Conservation (phyloP, 305 asterid species). For the Ilex paraguariensis region DNA sequence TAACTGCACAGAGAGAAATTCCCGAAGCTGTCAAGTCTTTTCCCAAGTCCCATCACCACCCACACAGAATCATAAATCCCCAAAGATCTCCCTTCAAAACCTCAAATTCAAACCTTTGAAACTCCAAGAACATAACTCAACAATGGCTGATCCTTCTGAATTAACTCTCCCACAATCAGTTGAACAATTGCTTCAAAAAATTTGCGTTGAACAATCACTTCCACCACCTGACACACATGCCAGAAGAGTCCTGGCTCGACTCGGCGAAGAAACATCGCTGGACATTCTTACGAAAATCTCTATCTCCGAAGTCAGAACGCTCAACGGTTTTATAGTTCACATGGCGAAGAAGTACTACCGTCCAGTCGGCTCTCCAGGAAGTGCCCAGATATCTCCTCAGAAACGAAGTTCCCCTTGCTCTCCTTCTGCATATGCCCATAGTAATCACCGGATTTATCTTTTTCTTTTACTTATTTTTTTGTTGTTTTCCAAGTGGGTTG, state of each 20-base stretch:
- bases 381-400: not conserved
- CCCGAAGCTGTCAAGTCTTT: too few relatives aligned
- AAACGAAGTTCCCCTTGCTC: conserved; percentile 10
- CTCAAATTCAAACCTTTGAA: not conserved
- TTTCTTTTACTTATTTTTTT: too few relatives aligned
- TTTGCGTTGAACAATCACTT: conserved; percentile 26
- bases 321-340: conserved; percentile 24
- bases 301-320: not conserved
- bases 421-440: not conserved
- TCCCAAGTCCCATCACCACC: too few relatives aligned
- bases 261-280: conserved; percentile 40
- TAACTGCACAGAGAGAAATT: too few relatives aligned
- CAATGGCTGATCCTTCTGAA: conserved; percentile 1
- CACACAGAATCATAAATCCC: too few relatives aligned
- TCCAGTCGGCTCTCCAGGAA: not conserved
- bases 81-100: too few relatives aligned
- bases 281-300: conserved; percentile 22
- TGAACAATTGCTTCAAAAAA: conserved; percentile 17
- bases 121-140: not conserved
- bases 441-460: too few relatives aligned
- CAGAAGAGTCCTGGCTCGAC: conserved; percentile 22
- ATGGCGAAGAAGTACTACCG: conserved; percentile 15
- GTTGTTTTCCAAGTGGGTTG: too few relatives aligned
- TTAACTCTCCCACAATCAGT: conserved; percentile 32
- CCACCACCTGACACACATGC: conserved; percentile 18